Conservation (phyloP, 1,139 yeast genomes). For the Saccharomycopsis hybrid region DNA sequence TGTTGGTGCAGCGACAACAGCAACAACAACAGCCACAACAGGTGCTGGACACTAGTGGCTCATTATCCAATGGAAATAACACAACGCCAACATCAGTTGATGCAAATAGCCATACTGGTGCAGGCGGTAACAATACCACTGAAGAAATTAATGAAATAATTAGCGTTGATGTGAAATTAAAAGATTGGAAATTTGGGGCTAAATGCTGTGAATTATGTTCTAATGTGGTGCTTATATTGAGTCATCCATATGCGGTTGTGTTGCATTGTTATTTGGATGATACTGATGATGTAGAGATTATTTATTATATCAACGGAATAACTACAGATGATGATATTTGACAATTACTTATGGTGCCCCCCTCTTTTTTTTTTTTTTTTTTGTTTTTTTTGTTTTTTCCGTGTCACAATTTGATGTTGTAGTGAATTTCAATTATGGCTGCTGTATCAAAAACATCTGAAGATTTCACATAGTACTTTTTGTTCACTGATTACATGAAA, state of each 20-base stretch:
- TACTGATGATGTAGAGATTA: conserved; percentile 47
- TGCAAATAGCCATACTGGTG: not conserved
- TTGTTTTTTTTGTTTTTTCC: too few species aligned
- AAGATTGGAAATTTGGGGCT: conserved; percentile 55
- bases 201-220: conserved; percentile 48
- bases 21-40: too few species aligned
- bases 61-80: too few species aligned
- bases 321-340: conserved; percentile 16
- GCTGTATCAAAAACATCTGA: too few species aligned
- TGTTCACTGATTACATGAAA: too few species aligned
- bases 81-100: too few species aligned
- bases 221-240: conserved; percentile 44
- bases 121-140: conserved; percentile 18
- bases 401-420: too few species aligned
- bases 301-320: conserved; percentile 44
- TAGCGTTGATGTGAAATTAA: conserved; percentile 39
- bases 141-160: conserved; percentile 19
- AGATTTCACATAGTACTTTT: too few species aligned
- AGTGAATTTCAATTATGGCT: too few species aligned
- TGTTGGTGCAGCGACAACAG: conserved; percentile 29
- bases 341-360: too few species aligned
- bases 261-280: conserved; percentile 54
- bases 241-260: conserved; percentile 43
- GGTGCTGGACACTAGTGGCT: too few species aligned
- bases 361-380: too few species aligned